A percentile compares a stretch with the other conserved stretches of the same genome.
These are phyloP conservation scores for Gentiana dahurica DNA, from an alignment of 257 asterid genomes.

Conservation along the genomic window DNA sequence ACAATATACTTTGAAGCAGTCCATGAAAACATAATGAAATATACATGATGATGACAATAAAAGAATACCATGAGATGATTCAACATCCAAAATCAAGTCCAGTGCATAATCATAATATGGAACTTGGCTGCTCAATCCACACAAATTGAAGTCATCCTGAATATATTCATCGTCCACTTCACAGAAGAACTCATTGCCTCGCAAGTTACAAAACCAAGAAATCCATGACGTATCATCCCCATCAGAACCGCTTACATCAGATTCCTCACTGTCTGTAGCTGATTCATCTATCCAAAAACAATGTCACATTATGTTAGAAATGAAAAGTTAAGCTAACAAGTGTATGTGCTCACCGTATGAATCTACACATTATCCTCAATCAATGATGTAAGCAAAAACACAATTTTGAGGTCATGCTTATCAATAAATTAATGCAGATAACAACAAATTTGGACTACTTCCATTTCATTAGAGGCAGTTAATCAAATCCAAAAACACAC, in stretches of 20 bases:
- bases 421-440: too few species aligned
- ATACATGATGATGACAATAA: too few species aligned
- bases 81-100: slow-evolving; percentile 88
- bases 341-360: too few species aligned
- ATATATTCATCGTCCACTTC: slow-evolving; percentile 97
- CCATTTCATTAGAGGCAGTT: too few species aligned
- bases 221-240: slow-evolving; percentile 99
- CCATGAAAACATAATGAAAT: too few species aligned
- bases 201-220: slow-evolving; percentile 96
- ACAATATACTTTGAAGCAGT: not conserved
- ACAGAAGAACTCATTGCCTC: slow-evolving; percentile 97
- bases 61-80: slow-evolving; percentile 72
- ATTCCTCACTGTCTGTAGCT: slow-evolving; percentile 90
- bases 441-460: too few species aligned
- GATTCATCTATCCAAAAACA: slow-evolving; percentile 64
- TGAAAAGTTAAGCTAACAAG: too few species aligned
- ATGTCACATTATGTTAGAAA: not conserved
- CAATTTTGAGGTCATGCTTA: too few species aligned
- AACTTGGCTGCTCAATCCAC: slow-evolving; percentile 96
- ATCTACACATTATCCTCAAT: too few species aligned
- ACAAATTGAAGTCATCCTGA: slow-evolving; percentile 91
- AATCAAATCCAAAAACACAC: too few species aligned
- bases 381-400: too few species aligned
- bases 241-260: slow-evolving; percentile 95
- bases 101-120: slow-evolving; percentile 97